phyloP scores from a whole-genome alignment of 2,329 filamentous ascomycete genomes.

The Zymoseptoria pseudotritici region DNA sequence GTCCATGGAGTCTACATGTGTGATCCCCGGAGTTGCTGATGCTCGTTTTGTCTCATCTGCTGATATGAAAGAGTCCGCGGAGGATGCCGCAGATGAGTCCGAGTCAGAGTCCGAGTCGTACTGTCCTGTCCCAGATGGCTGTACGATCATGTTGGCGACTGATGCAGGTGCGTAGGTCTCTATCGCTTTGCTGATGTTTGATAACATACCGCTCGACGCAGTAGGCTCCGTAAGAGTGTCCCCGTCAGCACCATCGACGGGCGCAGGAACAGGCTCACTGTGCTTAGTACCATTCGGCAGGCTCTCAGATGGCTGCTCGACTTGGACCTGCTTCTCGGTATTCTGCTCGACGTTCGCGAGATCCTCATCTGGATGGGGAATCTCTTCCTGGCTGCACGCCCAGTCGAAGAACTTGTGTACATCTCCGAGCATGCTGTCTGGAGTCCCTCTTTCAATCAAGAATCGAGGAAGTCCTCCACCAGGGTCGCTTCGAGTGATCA shows the following conservation, averaged over 20 bases:
- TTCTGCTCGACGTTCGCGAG: conserved; percentile 17
- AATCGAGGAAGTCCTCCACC: conserved; percentile 83
- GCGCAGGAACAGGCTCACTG: not conserved
- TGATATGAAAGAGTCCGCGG: conserved; percentile 33
- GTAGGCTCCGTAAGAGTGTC: not conserved
- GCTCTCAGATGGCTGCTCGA: not conserved
- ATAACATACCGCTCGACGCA: conserved; percentile 23
- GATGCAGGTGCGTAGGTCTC: conserved; percentile 29
- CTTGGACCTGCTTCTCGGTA: not conserved
- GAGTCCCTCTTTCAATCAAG: conserved; percentile 85
- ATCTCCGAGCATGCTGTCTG: conserved; percentile 69
- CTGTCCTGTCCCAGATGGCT: conserved; percentile 5
- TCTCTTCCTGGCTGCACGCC: conserved; percentile 50
- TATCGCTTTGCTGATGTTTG: conserved; percentile 25
- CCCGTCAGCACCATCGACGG: not conserved
- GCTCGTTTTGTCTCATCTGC: conserved; percentile 34
- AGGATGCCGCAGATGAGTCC: conserved; percentile 22
- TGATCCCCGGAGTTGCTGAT: conserved; percentile 26
- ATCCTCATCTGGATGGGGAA: conserved; percentile 31
- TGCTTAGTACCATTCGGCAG: not conserved
- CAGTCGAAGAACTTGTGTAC: conserved; percentile 76
- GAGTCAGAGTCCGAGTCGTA: conserved; percentile 5
- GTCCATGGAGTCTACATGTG: conserved; percentile 16
- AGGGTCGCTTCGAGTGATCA: conserved; percentile 84
- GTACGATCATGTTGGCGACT: conserved; percentile 23